Evolutionary conservation across 2,329 filamentous ascomycete genomes (phyloP), one percentile per base, ranked within the genome.

Genomic region (Aspergillus sojae): DNA sequence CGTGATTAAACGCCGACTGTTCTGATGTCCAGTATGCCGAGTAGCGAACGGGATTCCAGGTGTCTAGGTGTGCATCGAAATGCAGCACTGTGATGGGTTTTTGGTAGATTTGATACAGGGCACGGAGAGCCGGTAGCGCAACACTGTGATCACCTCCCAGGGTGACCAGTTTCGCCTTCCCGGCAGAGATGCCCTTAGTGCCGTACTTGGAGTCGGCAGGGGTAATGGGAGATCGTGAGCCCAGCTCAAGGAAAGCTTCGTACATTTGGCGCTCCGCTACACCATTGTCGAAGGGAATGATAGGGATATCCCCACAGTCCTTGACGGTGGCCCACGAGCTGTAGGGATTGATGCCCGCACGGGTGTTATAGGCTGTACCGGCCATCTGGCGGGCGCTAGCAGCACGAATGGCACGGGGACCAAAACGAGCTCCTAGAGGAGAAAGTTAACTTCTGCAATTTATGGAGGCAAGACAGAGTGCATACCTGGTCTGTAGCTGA

Each of bases 301-400:
- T 84, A 32, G 94, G 93, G 61, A 97, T 93, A 75, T 97, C 94
- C 54, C 94, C 94, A 77, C 94, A 97, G 81, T 97, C 94, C 57
- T 94, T 82, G 63, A 97, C 87, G 45, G 82, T 88, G 0, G 91
- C 91, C 90, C 91, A 94, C 60, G 86, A 90, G 46, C 83, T 82
- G 80, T 95, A 97, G 0, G 94, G 93, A 77, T 97, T 97, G 68
- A 97, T 85, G 45, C 85, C 85, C 1, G 92, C 93, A 26, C 93
- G 88, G 2, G 91, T 87, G 78, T 97, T 97, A 85, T 91, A 93
- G 73, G 90, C 91, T 48, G 92, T 87, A 76, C 91, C 92, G 3
- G 88, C 85, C 16, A 90, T 92, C 79, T 97, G 93, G 23, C 93
- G 88, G 9, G 89, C 85, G 36, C 92, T 94, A 46, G 92, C 93